Evolutionary conservation across 768 basidiomycete genomes (phyloP).

Genomic region (Xanthoconium stramineum): DNA sequence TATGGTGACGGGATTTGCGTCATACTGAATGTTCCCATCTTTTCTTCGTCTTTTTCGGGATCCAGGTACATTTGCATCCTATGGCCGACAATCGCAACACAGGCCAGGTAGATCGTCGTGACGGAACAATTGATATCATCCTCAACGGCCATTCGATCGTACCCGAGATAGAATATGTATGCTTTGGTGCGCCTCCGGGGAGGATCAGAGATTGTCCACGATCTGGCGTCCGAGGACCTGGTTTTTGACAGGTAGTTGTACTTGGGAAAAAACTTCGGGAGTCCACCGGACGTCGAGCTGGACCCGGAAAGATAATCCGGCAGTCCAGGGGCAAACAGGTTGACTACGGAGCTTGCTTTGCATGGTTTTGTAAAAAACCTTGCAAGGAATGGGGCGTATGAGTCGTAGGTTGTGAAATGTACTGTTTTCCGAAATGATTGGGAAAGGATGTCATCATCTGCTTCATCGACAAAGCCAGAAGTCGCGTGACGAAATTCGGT

Average conservation of each 20-base stretch:
- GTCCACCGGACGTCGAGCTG: not conserved
- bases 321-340: conserved; percentile 15
- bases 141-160: not conserved
- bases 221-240: not conserved
- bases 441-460: not conserved
- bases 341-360: not conserved
- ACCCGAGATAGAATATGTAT: not conserved
- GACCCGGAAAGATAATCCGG: conserved; percentile 17
- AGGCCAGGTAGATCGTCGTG: not conserved
- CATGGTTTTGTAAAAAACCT: not conserved
- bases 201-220: not conserved
- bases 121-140: not conserved
- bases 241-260: conserved; percentile 3
- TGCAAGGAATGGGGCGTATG: conserved; percentile 6
- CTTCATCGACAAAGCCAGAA: not conserved
- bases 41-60: conserved; percentile 4
- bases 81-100: not conserved
- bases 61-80: not conserved
- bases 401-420: conserved; percentile 11
- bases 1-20: not conserved
- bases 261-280: conserved; percentile 8
- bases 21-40: conserved; percentile 12
- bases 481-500: not conserved
- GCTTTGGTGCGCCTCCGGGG: conserved; percentile 3
- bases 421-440: conserved; percentile 9